Evolutionary conservation across 108 stramenopile genomes (phyloP), one percentile per base, ranked within the genome.

Genomic region (Stephanodiscus minutulus): DNA sequence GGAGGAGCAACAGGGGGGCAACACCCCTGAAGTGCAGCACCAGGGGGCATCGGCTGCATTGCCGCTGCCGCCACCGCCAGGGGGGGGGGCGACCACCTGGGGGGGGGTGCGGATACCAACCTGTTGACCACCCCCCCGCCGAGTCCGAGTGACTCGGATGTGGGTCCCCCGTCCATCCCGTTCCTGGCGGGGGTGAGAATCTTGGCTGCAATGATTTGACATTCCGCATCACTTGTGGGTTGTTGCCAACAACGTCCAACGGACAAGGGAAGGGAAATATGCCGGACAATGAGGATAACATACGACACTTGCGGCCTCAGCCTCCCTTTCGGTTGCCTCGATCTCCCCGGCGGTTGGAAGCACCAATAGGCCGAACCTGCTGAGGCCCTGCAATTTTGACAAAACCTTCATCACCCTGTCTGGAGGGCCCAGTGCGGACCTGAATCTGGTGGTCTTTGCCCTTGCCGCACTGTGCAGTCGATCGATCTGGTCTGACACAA

Each of bases 381-480:
- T 46, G 39, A 68, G 52, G 47, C 63, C 59, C 25, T 73, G 61
- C 18, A 81, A 54, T 46, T 81, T 81, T 8, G 68, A 72, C n/a
- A 56, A 64, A 1, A 81, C 79, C 35, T 73, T 73, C 41, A 73
- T 81, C 35, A 81, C 79, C 27, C 79, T 73, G 57, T 81, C 73
- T 0, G 74, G 53, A 46, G 74, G 79, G 3, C 59, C 68, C 46
- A 81, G 35, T 10, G 79, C 79, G 24, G 64, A 66, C 64, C 64
- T 48, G 65, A 81, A 81, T 20, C 79, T 73, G 0, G 79, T 65
- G 7, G 68, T 69, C 17, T 48, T 66, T 5, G 79, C 79, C 47
- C 64, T 68, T 18, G 79, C 79, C 18, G 68, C 79, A 22, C 64
- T 68, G n/a, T 66, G 71, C 20, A 80, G 56, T 36, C 61, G 61